Evolutionary conservation across 768 basidiomycete species (phyloP), one percentile per base, ranked within the genome.

Genomic region (Boletus rubescentipes): DNA sequence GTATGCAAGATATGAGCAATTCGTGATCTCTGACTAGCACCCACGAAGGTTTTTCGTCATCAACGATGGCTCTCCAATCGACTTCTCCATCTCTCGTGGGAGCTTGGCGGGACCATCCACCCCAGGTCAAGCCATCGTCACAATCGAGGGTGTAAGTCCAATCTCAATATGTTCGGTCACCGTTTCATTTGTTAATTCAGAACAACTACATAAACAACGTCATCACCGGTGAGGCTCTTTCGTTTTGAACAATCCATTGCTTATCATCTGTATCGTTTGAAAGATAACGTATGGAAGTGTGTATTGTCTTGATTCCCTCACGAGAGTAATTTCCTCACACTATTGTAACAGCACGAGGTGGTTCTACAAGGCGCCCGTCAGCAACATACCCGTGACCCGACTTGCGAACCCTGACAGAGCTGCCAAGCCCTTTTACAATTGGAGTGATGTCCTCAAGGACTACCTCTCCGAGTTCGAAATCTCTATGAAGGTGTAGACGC

Each of bases 31-130:
- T 20, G 9, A 36, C 35, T 6, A 20, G 10, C 38, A 18, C 9
- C 20, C 38, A 31, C 20, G 30, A 15, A 52, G 51, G 9, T 52
- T 52, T 29, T 52, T 37, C 16, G 43, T 52, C 43, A 11, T 52
- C 20, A 52, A 52, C 16, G 51, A 52, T 3, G 51, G 51, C n/a
- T 52, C 51, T 21, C 51, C 51, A 9, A 45, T 52, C 29, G 43
- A 45, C 29, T 52, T 52, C 20, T 52, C 51, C n/a, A 36, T 31
- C n/a, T n/a, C n/a, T n/a, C 51, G 15, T 38, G 49, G 51, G n/a
- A 46, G 34, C 14, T 10, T n/a, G 2, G 47, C 36, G n/a, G 37
- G 47, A 18, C 6, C 36, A 10, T 12, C 6, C 12, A 9, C 4
- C 2, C 3, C 8, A 6, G 47, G 47, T 38, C 29, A 15, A 48